Evolutionary conservation across 441 rosid species (phyloP), one percentile per base, ranked within the genome.

Genomic region (Gossypium schwendimanii): DNA sequence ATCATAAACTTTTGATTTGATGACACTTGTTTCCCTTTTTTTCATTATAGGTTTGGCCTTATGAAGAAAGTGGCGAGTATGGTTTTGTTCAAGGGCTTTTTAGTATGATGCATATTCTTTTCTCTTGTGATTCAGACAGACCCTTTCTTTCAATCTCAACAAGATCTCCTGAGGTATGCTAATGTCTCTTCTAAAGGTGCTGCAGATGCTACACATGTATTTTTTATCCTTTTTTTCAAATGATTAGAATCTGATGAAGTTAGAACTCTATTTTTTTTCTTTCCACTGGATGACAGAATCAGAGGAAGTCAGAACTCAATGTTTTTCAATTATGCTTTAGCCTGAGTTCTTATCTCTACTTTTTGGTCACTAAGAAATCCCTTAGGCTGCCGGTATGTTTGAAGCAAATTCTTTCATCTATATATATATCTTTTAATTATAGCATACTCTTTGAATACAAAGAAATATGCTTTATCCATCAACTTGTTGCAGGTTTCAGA

Each of bases 1-100:
- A 33, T 33, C 39, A 33, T 33, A 6, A 33, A 17, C 12, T 11
- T 63, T 33, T 70, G 28, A 50, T 63, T 52, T 62, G 45, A 14
- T 24, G 44, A 7, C n/a, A 10, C 45, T 26, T 67, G 6, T 67
- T 23, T 17, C 41, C 1, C 10, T 49, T 67, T 26, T 14, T 41
- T 23, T 23, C 6, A 2, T 47, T n/a, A n/a, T 80, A 94, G 98
- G 93, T 91, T 61, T 94, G 99, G 99, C 98, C 98, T 54, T 94
- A 87, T 6, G 99, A 94, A 84, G 97, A 92, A 87, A 91, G 78
- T 53, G 89, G 85, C 6, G 89, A 86, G 69, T 84, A 80, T 80
- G 98, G 98, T 70, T 86, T 91, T 86, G 91, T 92, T 80, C 98
- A 92, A 91, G 93, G 87, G 65, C 88, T 94, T 62, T 92, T 91